Conservation (phyloP, 1,284 basidiomycete species). For the Exsudoporus floridanus region DNA sequence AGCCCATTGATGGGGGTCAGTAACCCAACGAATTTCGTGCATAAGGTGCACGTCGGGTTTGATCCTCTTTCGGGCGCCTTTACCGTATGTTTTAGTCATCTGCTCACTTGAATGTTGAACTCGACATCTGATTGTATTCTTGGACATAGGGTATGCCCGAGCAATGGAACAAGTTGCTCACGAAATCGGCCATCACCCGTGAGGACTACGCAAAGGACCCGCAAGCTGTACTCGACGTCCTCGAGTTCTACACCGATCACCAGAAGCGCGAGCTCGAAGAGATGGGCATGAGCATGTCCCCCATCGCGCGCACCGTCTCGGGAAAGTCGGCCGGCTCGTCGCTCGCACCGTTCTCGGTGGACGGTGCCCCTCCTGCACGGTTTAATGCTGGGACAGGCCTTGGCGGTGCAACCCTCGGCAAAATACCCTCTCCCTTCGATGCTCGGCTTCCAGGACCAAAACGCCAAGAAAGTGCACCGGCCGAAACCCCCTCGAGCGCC, state of each 20-base stretch:
- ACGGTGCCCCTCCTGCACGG: slow-evolving; percentile 57
- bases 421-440: slow-evolving; percentile 43
- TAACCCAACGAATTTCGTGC: slow-evolving; percentile 95
- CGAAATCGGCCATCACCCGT: slow-evolving; percentile 94
- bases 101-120: background rate
- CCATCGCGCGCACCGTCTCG: slow-evolving; percentile 29
- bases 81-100: slow-evolving; percentile 55
- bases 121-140: slow-evolving; percentile 2
- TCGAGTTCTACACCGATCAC: slow-evolving; percentile 98
- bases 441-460: slow-evolving; percentile 42
- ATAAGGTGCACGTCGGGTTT: slow-evolving; percentile 98
- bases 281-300: slow-evolving; percentile 44
- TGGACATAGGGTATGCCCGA: slow-evolving; percentile 82
- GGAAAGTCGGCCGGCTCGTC: slow-evolving; percentile 22
- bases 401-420: slow-evolving; percentile 57
- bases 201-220: slow-evolving; percentile 98
- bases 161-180: slow-evolving; percentile 94
- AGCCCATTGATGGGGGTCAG: slow-evolving; percentile 92
- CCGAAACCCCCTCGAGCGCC: slow-evolving; percentile 28
- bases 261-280: slow-evolving; percentile 88
- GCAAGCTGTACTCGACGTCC: slow-evolving; percentile 94
- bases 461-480: slow-evolving; percentile 60
- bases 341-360: slow-evolving; percentile 35
- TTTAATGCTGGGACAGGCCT: slow-evolving; percentile 87
- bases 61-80: slow-evolving; percentile 93